phyloP scores from a whole-genome alignment of 768 basidiomycete species.

The Boletus sp. region DNA sequence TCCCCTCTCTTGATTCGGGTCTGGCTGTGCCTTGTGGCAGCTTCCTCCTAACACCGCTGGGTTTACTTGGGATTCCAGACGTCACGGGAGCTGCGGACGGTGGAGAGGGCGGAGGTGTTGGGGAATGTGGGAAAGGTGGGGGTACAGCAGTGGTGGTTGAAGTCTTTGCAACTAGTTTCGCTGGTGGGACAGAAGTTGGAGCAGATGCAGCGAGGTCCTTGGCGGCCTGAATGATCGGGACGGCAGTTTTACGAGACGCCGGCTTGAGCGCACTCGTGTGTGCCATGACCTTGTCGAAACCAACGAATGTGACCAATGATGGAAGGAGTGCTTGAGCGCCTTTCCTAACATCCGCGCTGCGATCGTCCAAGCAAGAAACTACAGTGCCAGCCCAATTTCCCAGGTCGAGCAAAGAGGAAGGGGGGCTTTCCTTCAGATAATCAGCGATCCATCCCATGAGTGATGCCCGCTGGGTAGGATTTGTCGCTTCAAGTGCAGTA shows the following conservation, averaged over 20 bases:
- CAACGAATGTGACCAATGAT: constrained; percentile 64
- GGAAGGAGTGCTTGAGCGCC: constrained; percentile 82
- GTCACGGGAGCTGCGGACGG: constrained; percentile 35
- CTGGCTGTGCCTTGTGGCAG: constrained; percentile 56
- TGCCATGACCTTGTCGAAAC: constrained; percentile 83
- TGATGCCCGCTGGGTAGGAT: constrained; percentile 82
- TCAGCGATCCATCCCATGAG: constrained; percentile 78
- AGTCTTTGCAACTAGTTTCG: constrained; percentile 29
- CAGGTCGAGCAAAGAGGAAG: constrained; percentile 60
- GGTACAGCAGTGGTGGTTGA: constrained; percentile 18
- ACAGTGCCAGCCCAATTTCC: constrained; percentile 60
- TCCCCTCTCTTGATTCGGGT: constrained; percentile 43
- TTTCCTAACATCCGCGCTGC: constrained; percentile 88
- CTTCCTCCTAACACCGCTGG: constrained; percentile 67
- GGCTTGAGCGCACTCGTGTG: constrained; percentile 87
- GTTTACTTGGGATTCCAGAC: constrained; percentile 38
- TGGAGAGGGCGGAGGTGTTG: constrained; percentile 45
- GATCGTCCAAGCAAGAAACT: constrained; percentile 84
- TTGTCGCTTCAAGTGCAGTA: constrained; percentile 77
- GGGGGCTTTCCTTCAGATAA: constrained; percentile 67
- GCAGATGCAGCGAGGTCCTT: constrained; percentile 41
- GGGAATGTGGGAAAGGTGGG: constrained; percentile 25
- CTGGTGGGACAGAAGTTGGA: constrained; percentile 28
- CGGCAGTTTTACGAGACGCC: constrained; percentile 78
- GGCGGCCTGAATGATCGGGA: constrained; percentile 87